These are phyloP conservation scores for Oropetium thomaeum DNA, from an alignment of 176 grass and related monocot genomes.

Conservation along the genomic window DNA sequence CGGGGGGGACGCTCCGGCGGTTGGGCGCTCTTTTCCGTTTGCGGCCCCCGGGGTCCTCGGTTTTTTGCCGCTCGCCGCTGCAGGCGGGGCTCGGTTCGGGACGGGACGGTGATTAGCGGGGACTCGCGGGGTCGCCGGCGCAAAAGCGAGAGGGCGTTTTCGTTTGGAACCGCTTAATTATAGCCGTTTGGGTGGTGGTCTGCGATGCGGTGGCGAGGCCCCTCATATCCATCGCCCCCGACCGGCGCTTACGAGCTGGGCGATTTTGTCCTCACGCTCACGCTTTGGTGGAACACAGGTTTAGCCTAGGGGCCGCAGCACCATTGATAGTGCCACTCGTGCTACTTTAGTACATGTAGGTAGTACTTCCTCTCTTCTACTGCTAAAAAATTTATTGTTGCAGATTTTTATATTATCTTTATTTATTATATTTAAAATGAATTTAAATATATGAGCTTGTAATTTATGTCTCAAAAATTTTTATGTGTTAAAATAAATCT, in stretches of 20 bases:
- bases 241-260: not conserved
- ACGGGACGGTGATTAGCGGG: conserved; percentile 1
- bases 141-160: conserved; percentile 10
- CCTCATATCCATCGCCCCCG: conserved; percentile 11
- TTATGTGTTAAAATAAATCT: no score
- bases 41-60: not conserved
- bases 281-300: not conserved
- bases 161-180: conserved; percentile 42
- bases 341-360: not conserved
- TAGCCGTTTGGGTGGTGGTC: conserved; percentile 49
- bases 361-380: no score
- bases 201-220: not conserved
- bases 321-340: not conserved
- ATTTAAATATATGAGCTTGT: no score
- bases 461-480: no score
- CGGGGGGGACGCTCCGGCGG: not conserved
- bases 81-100: not conserved
- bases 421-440: no score
- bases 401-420: no score
- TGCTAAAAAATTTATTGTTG: no score
- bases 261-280: conserved; percentile 22
- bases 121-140: conserved; percentile 13
- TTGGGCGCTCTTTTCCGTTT: conserved; percentile 6
- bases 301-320: not conserved
- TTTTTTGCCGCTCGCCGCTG: not conserved